Base-by-base conservation (phyloP, 2,329 filamentous ascomycete genomes). In the Paraphoma chrysanthemicola region DNA sequence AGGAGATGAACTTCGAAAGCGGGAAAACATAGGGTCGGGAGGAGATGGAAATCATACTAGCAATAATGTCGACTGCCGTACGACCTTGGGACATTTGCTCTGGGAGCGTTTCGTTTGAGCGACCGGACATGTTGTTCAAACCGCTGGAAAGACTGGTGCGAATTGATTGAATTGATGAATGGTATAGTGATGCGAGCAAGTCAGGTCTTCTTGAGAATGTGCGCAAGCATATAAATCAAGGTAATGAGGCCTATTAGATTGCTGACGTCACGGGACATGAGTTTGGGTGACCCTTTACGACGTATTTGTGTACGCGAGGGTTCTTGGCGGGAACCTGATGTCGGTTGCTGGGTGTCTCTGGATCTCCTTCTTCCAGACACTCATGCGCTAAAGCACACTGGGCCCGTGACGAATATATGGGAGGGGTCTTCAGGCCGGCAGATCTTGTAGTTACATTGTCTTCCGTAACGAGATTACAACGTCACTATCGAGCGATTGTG, bases 1-100 rank as follows among this genome's bases (percentile, higher is more conserved):
- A 23, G 3, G 10, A 4, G 44, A 11, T 10, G 10, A 30, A 11
- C 4, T 30, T 28, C 4, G 17, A 23, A 4, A 29, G 23, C 6
- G 12, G 5, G 11, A 30, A 30, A 29, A 30, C 1, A 6, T 6
- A 30, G 17, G 17, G 14, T 30, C 23, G 44, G 2, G 2, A n/a
- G 10, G 23, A 28, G 10, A 38, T n/a, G 33, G 23, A 23, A 23
- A 23, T 6, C 47, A 12, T 29, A 51, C 48, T 18, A n/a, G 44
- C 48, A 8, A 44, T 18, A 6, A 44, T 12, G n/a, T 54, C 51
- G 12, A 39, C 36, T 16, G 45, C 42, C 9, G 43, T 54, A 16
- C 41, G 38, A 3, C 41, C 41, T 18, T 44, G 23, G 2, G 48
- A 17, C 48, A 51, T 45, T 44, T 44, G 49, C 36, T 45, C 49